These are phyloP conservation scores for Aureobasidium musti DNA, from an alignment of 2,329 filamentous ascomycete genomes.

Conservation along the genomic window DNA sequence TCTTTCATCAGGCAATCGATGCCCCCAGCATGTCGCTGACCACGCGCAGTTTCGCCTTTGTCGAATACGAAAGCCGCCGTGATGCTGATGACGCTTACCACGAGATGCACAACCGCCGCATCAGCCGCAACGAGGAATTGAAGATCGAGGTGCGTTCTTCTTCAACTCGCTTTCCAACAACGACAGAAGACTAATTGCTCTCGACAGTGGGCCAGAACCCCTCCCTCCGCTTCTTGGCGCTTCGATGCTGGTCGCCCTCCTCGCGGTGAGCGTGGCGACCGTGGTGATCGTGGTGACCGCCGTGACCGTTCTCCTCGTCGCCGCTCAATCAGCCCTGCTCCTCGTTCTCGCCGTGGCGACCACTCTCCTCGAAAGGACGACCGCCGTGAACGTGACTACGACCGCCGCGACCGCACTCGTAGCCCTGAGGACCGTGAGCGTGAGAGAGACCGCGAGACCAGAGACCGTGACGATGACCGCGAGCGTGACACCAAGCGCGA, in stretches of 20 bases:
- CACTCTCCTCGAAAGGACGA: slow-evolving; percentile 66
- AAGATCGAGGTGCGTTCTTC: slow-evolving; percentile 85
- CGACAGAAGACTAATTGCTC: background rate
- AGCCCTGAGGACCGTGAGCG: slow-evolving; percentile 67
- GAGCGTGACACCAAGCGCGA: slow-evolving; percentile 78
- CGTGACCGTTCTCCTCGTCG: slow-evolving; percentile 62
- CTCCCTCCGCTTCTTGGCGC: slow-evolving; percentile 96
- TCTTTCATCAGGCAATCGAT: slow-evolving; percentile 38
- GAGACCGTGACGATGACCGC: slow-evolving; percentile 47
- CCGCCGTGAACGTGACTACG: slow-evolving; percentile 72
- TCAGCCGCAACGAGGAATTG: slow-evolving; percentile 89
- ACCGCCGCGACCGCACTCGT: slow-evolving; percentile 70
- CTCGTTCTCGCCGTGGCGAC: slow-evolving; percentile 68
- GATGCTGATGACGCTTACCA: slow-evolving; percentile 99
- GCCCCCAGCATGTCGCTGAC: background rate
- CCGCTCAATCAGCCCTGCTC: slow-evolving; percentile 68
- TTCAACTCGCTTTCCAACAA: background rate
- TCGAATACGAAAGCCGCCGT: slow-evolving; percentile 97
- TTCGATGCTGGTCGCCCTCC: slow-evolving; percentile 73
- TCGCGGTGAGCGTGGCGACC: slow-evolving; percentile 19
- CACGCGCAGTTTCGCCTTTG: slow-evolving; percentile 78
- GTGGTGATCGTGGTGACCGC: slow-evolving; percentile 34
- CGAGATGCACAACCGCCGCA: slow-evolving; percentile 99
- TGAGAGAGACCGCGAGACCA: slow-evolving; percentile 60
- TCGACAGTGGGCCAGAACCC: slow-evolving; percentile 93